These are phyloP conservation scores for Bidens hawaiensis DNA, from an alignment of 140 eudicot genomes.

Conservation along the genomic window DNA sequence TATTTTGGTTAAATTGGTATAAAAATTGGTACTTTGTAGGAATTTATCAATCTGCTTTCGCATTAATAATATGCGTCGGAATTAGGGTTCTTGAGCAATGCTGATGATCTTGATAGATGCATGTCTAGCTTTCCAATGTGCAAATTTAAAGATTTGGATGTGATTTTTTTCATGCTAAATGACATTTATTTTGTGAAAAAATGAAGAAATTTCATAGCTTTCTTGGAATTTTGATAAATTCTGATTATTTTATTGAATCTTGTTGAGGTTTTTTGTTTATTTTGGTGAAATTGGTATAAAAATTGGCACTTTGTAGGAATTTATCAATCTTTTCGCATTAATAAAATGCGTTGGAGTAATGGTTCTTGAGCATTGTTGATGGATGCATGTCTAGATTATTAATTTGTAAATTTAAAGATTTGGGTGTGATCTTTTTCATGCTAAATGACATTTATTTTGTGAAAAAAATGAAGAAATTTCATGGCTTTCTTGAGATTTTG, in stretches of 20 bases:
- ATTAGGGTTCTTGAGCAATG: slow-evolving; percentile 4
- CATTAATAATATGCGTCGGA: not conserved
- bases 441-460: not conserved
- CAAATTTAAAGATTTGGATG: not conserved
- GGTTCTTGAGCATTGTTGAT: slow-evolving; percentile 13
- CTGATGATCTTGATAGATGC: slow-evolving; percentile 2
- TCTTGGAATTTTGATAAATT: not conserved
- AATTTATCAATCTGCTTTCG: too few species aligned
- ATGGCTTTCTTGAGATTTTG: not conserved
- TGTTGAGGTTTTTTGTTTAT: not conserved
- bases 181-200: not conserved
- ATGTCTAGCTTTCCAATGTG: not conserved
- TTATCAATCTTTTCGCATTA: not conserved
- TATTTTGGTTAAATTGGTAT: too few species aligned
- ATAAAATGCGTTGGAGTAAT: too few species aligned
- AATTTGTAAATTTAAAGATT: not conserved
- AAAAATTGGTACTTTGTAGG: too few species aligned
- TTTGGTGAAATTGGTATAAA: not conserved
- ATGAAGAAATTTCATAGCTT: not conserved
- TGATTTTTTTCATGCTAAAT: not conserved
- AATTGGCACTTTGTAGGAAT: not conserved
- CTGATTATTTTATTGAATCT: not conserved
- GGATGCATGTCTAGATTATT: not conserved
- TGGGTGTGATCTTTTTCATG: slow-evolving; percentile 1
- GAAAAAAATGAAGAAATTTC: not conserved